Evolutionary conservation across 805 yeast species (phyloP).

Genomic region (Metschnikowia shivogae): DNA sequence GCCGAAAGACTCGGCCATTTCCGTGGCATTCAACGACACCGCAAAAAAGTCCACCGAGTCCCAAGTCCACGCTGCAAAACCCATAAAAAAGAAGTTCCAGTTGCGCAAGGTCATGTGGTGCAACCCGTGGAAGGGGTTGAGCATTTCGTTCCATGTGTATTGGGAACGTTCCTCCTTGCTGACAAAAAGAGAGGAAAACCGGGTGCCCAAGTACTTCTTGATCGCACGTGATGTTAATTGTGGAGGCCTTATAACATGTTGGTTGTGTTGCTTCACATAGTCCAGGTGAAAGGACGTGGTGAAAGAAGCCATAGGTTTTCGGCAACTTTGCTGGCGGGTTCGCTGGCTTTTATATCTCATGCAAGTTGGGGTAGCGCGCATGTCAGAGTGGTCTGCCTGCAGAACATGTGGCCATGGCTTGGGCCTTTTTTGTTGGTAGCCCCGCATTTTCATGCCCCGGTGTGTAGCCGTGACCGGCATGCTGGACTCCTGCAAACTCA

Average conservation of each 20-base stretch:
- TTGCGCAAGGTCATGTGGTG: conserved; percentile 20
- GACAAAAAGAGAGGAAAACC: conserved; percentile 47
- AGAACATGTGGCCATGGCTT: not conserved
- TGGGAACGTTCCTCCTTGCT: conserved; percentile 41
- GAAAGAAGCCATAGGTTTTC: not conserved
- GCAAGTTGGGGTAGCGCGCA: conserved; percentile 3
- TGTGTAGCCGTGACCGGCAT: too few species aligned
- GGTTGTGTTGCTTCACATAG: conserved; percentile 13
- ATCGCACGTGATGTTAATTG: conserved; percentile 28
- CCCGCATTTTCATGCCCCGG: too few species aligned
- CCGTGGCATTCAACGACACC: conserved; percentile 48
- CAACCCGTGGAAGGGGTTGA: conserved; percentile 51
- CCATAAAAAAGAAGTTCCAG: conserved; percentile 54
- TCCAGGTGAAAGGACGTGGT: conserved; percentile 14
- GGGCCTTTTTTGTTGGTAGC: too few species aligned
- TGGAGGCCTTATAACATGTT: conserved; percentile 24
- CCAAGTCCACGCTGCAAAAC: conserved; percentile 59
- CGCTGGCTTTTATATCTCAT: not conserved
- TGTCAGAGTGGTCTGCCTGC: not conserved
- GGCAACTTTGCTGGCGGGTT: not conserved
- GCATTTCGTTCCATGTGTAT: conserved; percentile 34
- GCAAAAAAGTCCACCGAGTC: conserved; percentile 64
- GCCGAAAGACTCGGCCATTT: conserved; percentile 44
- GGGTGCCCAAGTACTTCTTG: conserved; percentile 35
- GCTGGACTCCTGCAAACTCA: too few species aligned